Base-by-base conservation (phyloP, 1,284 basidiomycete species). In the Ustilago loliicola region DNA sequence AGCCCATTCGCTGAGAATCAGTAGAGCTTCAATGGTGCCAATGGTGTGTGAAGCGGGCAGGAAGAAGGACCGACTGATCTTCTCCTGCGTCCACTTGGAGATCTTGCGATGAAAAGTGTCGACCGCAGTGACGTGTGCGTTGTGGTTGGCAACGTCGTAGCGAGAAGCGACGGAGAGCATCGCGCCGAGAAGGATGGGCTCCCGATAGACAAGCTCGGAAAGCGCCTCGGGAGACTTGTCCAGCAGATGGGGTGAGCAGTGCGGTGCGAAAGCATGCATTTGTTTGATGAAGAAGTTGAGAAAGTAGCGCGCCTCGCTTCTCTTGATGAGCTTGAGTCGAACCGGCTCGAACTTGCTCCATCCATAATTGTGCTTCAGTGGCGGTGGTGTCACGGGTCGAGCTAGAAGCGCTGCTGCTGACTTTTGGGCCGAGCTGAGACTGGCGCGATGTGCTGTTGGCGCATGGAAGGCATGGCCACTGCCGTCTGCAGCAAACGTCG, bases 91-190 rank as follows among this genome's bases (percentile, higher is more conserved):
- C 76, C 79, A 80, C 27, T 73, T 75, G 11, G 77, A 79, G 30
- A 79, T 79, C 51, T 71, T 75, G 51, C 70, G 77, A 30, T 79
- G 77, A 17, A 79, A 79, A 1, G 72, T 75, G 61, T 73, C 67
- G 53, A 73, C 71, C 10, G 70, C 70, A 13, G 66, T 71, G 17
- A 77, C 70, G 50, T 77, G 70, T 6, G 63, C 75, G 30, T 73
- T 73, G 61, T 73, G 66, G n/a, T 77, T 73, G 51, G 68, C 58
- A 15, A 77, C 75, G 32, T 73, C 74, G 51, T 78, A 80, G 17
- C 79, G 69, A 8, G 79, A 80, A 17, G 79, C 76, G 1, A 80
- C 70, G 0, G 79, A 78, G n/a, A 80, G 70, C 70, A 80, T 80
- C 21, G 76, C 72, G 19, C 76, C 79, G 5, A 80, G 73, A 52